Percentiles rank a stretch among this genome's conserved stretches.
phyloP scores from a whole-genome alignment of 306 rosid species.

The Vicia faba region DNA sequence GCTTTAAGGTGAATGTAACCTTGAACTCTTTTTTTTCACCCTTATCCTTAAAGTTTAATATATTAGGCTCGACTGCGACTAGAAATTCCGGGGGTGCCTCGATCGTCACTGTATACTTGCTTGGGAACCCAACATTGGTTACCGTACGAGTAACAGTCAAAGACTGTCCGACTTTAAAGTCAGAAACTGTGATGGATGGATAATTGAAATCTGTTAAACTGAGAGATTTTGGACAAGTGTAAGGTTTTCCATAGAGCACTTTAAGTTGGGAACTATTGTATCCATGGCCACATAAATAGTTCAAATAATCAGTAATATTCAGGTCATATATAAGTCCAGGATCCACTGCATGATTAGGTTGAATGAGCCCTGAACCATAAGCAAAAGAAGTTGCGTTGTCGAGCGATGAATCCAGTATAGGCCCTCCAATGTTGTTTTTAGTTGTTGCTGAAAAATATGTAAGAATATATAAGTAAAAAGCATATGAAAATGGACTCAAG shows the following conservation, averaged over 20 bases:
- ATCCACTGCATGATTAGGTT: conserved; percentile 52
- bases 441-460: conserved; percentile 38
- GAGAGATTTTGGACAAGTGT: conserved; percentile 44
- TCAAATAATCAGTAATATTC: conserved; percentile 47
- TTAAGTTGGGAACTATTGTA: conserved; percentile 33
- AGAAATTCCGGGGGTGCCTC: conserved; percentile 41
- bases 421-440: conserved; percentile 30
- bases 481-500: background rate
- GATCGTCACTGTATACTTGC: conserved; percentile 44
- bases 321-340: conserved; percentile 72
- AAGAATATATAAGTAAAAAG: background rate
- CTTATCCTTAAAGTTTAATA: conserved; percentile 34
- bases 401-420: conserved; percentile 17
- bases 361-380: conserved; percentile 62
- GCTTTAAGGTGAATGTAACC: conserved; percentile 33
- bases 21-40: conserved; percentile 55
- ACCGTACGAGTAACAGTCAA: conserved; percentile 47
- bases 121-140: conserved; percentile 61
- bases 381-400: conserved; percentile 50
- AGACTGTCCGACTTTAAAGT: background rate
- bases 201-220: conserved; percentile 56
- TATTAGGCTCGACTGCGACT: conserved; percentile 44
- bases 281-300: conserved; percentile 64
- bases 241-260: conserved; percentile 26
- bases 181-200: conserved; percentile 56